phyloP scores from a whole-genome alignment of 192 early-diverging fungal genomes.

The Backusella westeae region DNA sequence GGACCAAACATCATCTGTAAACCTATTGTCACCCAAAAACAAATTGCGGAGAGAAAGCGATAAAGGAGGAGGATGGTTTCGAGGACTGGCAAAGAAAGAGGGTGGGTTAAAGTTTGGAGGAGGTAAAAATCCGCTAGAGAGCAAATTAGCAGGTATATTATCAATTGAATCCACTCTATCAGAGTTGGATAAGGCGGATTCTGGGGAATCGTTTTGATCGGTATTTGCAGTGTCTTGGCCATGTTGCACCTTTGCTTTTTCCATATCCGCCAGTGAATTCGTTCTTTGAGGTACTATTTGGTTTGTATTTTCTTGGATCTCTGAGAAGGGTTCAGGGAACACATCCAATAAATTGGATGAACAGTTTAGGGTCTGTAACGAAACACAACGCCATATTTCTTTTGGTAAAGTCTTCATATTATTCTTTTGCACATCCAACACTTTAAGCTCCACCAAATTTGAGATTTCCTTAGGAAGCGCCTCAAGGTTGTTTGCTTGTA shows the following conservation, averaged over 20 bases:
- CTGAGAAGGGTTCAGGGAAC: constrained; percentile 68
- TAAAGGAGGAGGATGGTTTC: constrained; percentile 54
- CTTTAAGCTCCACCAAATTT: constrained; percentile 56
- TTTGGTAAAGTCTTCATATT: constrained; percentile 66
- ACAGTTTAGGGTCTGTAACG: constrained; percentile 66
- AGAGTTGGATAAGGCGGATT: constrained; percentile 30
- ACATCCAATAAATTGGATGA: constrained; percentile 78
- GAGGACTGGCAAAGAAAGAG: constrained; percentile 46
- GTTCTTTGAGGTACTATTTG: neutral
- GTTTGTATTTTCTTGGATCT: neutral
- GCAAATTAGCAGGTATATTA: constrained; percentile 39
- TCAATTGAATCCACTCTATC: constrained; percentile 26
- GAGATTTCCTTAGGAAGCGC: constrained; percentile 66
- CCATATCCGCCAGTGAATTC: neutral
- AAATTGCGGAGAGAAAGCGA: constrained; percentile 58
- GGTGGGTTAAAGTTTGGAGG: constrained; percentile 48
- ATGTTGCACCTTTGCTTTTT: neutral
- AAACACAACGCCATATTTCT: constrained; percentile 77
- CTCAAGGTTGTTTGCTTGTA: constrained; percentile 67
- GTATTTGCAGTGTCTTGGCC: neutral
- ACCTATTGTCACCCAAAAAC: constrained; percentile 75
- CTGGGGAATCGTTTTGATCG: constrained; percentile 31
- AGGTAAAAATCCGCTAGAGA: constrained; percentile 12
- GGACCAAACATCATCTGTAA: constrained; percentile 80
- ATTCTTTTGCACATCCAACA: constrained; percentile 74